Base-by-base conservation (phyloP, 352 stramenopile genomes). In the Phytophthora tubulina region DNA sequence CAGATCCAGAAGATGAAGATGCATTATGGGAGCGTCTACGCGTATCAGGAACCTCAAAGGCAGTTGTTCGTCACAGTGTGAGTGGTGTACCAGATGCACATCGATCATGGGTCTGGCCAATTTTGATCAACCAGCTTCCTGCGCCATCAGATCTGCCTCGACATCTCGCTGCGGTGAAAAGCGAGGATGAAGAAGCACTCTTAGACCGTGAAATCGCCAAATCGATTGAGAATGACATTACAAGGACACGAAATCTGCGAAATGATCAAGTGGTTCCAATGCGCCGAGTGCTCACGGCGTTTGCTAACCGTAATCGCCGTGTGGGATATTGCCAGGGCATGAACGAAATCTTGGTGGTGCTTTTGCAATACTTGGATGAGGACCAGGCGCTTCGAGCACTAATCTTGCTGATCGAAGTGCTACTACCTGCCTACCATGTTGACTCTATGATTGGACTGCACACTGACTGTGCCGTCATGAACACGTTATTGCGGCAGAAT, bases 311-410 rank as follows among this genome's bases (percentile, higher is more conserved):
- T 32, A 93, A 94, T 66, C 86, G 86, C 6, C 80, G 85, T 1
- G 86, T 96, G 36, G 88, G 88, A 0, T 96, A 96, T 55, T 96
- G 88, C 36, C 88, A 96, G 65, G 88, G 88, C 10, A 96, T 96
- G 88, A 96, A 96, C 56, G 88, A 96, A 67, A 90, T 96, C 5
- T 63, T 91, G 7, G 84, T 84, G 2, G 80, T 94, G 13, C 61
- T 96, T 45, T 70, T 96, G 14, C 76, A 92, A 62, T 88, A 93
- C 50, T 73, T 94, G 8, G 78, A 87, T 51, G 86, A 94, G 58
- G 75, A 86, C 9, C 68, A 86, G 30, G 78, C 86, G 31, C 78
- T 96, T 32, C 58, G 81, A 31, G 82, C 77, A 38, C 76, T 96
- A 5, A 83, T 86, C 13, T 70, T 93, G 53, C 67, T 96, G 6